Evolutionary conservation across 192 early-diverging fungal species (phyloP).

Genomic region (Podila verticillata): DNA sequence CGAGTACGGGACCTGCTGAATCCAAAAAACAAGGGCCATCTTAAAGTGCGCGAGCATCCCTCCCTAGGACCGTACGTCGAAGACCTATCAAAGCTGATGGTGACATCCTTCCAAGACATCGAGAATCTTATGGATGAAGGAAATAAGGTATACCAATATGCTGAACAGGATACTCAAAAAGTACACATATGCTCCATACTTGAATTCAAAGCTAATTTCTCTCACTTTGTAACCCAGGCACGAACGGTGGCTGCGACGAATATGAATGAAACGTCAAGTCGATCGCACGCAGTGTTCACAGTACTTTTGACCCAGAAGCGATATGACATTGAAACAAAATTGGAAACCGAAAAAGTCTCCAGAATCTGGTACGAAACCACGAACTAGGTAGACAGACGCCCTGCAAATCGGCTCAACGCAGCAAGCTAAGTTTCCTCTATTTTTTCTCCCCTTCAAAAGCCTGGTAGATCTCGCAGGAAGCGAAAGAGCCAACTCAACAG

Average conservation of each 20-base stretch:
- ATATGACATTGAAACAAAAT: constrained; percentile 58
- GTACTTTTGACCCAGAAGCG: constrained; percentile 76
- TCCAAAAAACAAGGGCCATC: constrained; percentile 72
- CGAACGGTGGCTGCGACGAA: constrained; percentile 92
- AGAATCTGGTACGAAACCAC: constrained; percentile 63
- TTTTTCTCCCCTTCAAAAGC: constrained; percentile 41
- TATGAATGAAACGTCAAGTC: constrained; percentile 93
- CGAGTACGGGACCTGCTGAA: constrained; percentile 84
- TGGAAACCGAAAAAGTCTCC: constrained; percentile 79
- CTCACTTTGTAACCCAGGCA: constrained; percentile 51
- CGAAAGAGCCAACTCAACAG: constrained; percentile 88
- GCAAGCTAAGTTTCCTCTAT: neutral
- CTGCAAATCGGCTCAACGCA: no score
- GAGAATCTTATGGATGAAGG: constrained; percentile 81
- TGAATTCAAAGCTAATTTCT: neutral
- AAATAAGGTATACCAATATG: constrained; percentile 67
- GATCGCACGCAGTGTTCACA: constrained; percentile 90
- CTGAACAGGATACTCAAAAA: neutral
- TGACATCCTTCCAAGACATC: constrained; percentile 76
- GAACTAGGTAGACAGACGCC: neutral
- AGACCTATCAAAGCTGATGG: constrained; percentile 87
- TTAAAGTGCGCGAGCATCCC: constrained; percentile 87
- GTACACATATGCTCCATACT: no score
- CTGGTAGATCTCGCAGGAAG: constrained; percentile 94
- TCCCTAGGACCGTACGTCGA: constrained; percentile 89